These are phyloP conservation scores for Citrus maxima DNA, from an alignment of 345 rosid species.

Conservation along the genomic window DNA sequence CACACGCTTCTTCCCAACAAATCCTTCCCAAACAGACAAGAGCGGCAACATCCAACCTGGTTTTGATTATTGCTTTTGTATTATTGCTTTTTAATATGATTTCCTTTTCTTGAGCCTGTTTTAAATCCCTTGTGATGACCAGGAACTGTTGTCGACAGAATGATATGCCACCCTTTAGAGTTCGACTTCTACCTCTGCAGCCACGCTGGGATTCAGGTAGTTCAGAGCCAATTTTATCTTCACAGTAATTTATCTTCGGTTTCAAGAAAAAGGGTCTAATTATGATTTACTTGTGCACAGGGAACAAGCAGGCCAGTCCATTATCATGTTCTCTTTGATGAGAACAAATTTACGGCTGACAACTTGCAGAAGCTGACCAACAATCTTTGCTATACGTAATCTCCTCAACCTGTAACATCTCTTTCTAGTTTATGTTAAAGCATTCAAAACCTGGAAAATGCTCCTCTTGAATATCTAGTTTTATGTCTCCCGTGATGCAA, in stretches of 20 bases:
- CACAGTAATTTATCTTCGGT: background rate
- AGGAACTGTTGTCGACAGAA: slow-evolving; percentile 80
- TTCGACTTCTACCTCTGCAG: slow-evolving; percentile 76
- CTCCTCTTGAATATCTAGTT: background rate
- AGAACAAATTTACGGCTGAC: slow-evolving; percentile 58
- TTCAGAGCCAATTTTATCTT: background rate
- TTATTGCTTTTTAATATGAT: background rate
- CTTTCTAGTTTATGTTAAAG: background rate
- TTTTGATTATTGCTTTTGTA: slow-evolving; percentile 3
- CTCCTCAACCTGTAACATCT: background rate
- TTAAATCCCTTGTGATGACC: background rate
- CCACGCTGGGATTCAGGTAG: slow-evolving; percentile 79
- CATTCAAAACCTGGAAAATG: background rate
- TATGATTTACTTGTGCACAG: slow-evolving; percentile 22
- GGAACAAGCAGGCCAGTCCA: slow-evolving; percentile 76
- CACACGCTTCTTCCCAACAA: slow-evolving; percentile 67
- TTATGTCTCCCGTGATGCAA: background rate
- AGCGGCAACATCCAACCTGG: slow-evolving; percentile 78
- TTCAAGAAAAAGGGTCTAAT: background rate
- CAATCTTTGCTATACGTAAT: slow-evolving; percentile 74
- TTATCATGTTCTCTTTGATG: slow-evolving; percentile 70
- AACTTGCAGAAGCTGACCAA: slow-evolving; percentile 53
- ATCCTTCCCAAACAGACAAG: slow-evolving; percentile 30
- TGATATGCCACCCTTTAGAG: slow-evolving; percentile 62
- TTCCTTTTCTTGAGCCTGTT: background rate